Evolutionary conservation across 495 filamentous ascomycete species (phyloP), one percentile per base, ranked within the genome.

Genomic region (Aspergillus sparsus): DNA sequence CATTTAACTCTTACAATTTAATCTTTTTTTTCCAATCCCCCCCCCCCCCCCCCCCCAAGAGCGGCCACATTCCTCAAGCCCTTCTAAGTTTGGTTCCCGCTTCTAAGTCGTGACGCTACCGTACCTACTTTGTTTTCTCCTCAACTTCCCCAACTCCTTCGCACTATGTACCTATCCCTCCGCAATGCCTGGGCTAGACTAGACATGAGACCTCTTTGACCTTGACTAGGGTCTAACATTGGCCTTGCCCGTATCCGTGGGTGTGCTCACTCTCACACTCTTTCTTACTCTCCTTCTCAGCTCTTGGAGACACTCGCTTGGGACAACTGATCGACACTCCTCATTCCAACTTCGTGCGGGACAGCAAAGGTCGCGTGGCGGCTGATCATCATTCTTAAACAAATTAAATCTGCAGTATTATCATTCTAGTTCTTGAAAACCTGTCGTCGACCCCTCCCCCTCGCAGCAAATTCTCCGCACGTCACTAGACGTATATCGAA

Each of bases 361-460:
- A 13, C 37, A 46, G 11, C 33, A 18, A 42, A 42, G 5, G 44
- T 49, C 58, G 58, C 49, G 58, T 60, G 58, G 58, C 49, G 35
- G 57, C 57, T 41, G 58, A 60, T 60, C 50, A 12, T 13, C 58
- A 60, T 60, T 60, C 50, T 42, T 49, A 16, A 3, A 50, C 15
- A 11, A 8, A 10, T 18, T 18, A 18, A 39, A 35, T 15, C 55
- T 57, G 54, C 44, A 49, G 44, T 39, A 46, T 10, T 11, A 47
- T 47, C 44, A 27, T 27, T 53, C 16, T 31, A 35, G 52, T 37
- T 37, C 7, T 16, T 47, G 31, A n/a, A 47, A 35, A 47, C 7
- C 37, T 15, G 44, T 56, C 18, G 11, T 21, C 9, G 16, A 10
- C 44, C 54, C 39, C 54, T 44, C 44, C 42, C 16, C 55, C 32